A percentile compares a stretch with the other conserved stretches of the same genome.
These are phyloP conservation scores for Actinomortierella wolfii DNA, from an alignment of 371 early-diverging fungal species.

Conservation along the genomic window DNA sequence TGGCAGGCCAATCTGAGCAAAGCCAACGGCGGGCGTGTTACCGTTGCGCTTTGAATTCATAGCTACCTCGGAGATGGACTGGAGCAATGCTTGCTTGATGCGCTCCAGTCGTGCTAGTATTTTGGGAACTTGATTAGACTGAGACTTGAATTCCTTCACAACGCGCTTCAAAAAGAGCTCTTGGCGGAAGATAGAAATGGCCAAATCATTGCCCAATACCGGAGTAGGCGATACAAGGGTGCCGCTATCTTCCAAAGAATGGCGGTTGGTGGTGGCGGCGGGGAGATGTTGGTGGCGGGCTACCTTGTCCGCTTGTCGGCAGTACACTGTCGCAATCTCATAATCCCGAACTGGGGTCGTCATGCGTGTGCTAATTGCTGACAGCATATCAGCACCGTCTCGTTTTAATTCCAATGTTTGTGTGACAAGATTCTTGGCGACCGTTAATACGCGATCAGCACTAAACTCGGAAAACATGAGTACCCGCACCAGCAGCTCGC, in stretches of 20 bases:
- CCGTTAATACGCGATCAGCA: constrained; percentile 60
- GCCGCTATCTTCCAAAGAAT: not conserved
- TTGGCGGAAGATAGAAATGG: constrained; percentile 61
- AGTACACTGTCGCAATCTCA: constrained; percentile 33
- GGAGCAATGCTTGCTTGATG: constrained; percentile 39
- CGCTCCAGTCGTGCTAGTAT: constrained; percentile 28
- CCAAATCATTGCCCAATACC: constrained; percentile 49
- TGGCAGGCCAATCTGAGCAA: constrained; percentile 53
- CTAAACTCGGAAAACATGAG: constrained; percentile 64
- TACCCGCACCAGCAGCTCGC: constrained; percentile 53
- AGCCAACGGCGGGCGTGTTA: constrained; percentile 46
- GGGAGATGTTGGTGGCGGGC: constrained; percentile 4
- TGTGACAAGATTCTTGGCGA: constrained; percentile 67
- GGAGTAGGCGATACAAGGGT: constrained; percentile 23
- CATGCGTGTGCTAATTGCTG: constrained; percentile 53
- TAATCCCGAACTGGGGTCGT: constrained; percentile 44
- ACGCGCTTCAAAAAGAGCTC: constrained; percentile 60
- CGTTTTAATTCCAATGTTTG: constrained; percentile 65
- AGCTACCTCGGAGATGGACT: constrained; percentile 36
- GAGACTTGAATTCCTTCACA: constrained; percentile 40
- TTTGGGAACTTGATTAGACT: constrained; percentile 27
- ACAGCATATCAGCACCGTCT: constrained; percentile 59
- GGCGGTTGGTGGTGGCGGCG: constrained; percentile 3
- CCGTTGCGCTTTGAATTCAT: constrained; percentile 44
- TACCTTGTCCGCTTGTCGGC: constrained; percentile 13